A percentile compares a stretch with the other conserved stretches of the same genome.
These are phyloP conservation scores for Passalora sequoiae DNA, from an alignment of 2,329 filamentous ascomycete species.

Conservation along the genomic window DNA sequence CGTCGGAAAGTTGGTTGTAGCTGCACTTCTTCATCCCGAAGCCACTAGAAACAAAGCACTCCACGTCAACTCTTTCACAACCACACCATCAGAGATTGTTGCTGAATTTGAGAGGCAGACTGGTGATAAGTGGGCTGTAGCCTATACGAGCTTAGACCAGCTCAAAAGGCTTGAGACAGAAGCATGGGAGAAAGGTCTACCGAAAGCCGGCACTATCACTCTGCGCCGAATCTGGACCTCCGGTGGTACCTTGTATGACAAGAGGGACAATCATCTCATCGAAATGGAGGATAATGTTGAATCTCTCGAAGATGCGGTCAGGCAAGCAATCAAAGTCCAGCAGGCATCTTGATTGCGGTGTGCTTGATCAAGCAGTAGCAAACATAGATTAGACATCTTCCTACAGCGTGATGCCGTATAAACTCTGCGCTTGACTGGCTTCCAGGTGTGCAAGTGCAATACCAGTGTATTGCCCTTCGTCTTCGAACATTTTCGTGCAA, in stretches of 20 bases:
- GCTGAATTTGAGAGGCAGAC: slow-evolving; percentile 66
- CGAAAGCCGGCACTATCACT: slow-evolving; percentile 53
- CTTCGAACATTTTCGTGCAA: not conserved
- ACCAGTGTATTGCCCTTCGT: not conserved
- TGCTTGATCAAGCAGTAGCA: not conserved
- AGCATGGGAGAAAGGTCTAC: slow-evolving; percentile 51
- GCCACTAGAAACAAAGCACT: slow-evolving; percentile 53
- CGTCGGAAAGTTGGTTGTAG: slow-evolving; percentile 62
- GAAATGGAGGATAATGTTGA: slow-evolving; percentile 47
- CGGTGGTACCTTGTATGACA: slow-evolving; percentile 65
- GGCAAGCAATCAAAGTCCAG: slow-evolving; percentile 30
- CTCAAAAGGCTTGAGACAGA: slow-evolving; percentile 55
- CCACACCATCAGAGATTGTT: slow-evolving; percentile 58
- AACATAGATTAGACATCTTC: not conserved
- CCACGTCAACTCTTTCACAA: slow-evolving; percentile 67
- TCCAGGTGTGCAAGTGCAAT: not conserved
- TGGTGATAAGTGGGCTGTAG: slow-evolving; percentile 50
- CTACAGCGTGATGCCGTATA: not conserved
- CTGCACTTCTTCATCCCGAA: slow-evolving; percentile 54
- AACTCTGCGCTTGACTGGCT: not conserved
- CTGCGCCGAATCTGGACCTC: slow-evolving; percentile 67
- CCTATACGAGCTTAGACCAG: slow-evolving; percentile 49
- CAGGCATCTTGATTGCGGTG: not conserved
- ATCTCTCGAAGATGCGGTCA: slow-evolving; percentile 47
- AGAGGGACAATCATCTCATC: slow-evolving; percentile 60